Percentiles rank a stretch among this genome's conserved stretches.
These are phyloP conservation scores for Suillus ampliporus DNA, from an alignment of 768 basidiomycete species.

Conservation along the genomic window DNA sequence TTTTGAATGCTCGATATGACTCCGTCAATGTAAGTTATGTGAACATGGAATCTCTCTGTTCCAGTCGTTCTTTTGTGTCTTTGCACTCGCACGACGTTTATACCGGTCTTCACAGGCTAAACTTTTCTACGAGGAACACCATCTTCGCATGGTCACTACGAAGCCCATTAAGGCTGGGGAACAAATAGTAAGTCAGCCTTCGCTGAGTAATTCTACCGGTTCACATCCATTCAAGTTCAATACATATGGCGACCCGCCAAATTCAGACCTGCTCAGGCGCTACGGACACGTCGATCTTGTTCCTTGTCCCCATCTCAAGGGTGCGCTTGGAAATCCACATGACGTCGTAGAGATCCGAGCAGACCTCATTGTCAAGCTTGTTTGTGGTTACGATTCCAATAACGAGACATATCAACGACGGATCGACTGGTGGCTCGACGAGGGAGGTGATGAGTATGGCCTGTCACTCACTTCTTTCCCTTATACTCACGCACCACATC, in stretches of 20 bases:
- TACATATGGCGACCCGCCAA: slow-evolving; percentile 93
- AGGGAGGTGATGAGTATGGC: slow-evolving; percentile 86
- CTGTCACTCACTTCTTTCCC: not conserved
- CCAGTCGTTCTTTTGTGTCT: not conserved
- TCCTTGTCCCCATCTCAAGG: slow-evolving; percentile 48
- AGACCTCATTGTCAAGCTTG: slow-evolving; percentile 61
- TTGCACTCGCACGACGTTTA: slow-evolving; percentile 12
- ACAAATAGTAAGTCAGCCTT: slow-evolving; percentile 73
- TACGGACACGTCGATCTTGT: slow-evolving; percentile 92
- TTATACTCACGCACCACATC: slow-evolving; percentile 1
- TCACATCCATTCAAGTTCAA: slow-evolving; percentile 67
- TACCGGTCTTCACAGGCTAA: slow-evolving; percentile 61
- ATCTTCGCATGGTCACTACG: slow-evolving; percentile 83
- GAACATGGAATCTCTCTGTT: not conserved
- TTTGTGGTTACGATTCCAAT: slow-evolving; percentile 25
- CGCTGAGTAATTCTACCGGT: not conserved
- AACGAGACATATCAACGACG: slow-evolving; percentile 50
- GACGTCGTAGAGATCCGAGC: slow-evolving; percentile 82
- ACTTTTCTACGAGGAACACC: slow-evolving; percentile 76
- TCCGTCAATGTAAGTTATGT: slow-evolving; percentile 74
- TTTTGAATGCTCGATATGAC: slow-evolving; percentile 89
- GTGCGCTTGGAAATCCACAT: slow-evolving; percentile 66
- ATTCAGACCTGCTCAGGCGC: slow-evolving; percentile 89
- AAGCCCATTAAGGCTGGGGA: slow-evolving; percentile 74
- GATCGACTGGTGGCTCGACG: slow-evolving; percentile 94